These are phyloP conservation scores for Trichophyton equinum DNA, from an alignment of 2,329 filamentous ascomycete species.

Conservation along the genomic window DNA sequence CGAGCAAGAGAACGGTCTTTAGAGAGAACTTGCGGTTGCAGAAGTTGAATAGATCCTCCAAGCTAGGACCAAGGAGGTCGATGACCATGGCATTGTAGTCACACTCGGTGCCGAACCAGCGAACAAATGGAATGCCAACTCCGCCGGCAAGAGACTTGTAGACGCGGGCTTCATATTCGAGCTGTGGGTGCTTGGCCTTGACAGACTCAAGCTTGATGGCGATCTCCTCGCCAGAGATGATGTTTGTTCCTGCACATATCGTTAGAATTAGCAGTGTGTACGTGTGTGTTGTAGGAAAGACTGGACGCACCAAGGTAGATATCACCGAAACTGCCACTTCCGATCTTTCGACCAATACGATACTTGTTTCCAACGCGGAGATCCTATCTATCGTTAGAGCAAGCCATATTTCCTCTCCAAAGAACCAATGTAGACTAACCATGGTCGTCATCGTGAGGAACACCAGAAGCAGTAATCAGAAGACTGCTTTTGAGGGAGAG, in stretches of 20 bases:
- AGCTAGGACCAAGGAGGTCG: conserved; percentile 83
- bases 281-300: conserved; percentile 13
- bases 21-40: conserved; percentile 99
- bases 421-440: conserved; percentile 32
- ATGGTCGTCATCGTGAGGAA: conserved; percentile 48
- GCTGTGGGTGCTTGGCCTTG: conserved; percentile 97
- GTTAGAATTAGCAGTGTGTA: background rate
- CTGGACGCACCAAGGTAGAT: conserved; percentile 66
- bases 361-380: conserved; percentile 99
- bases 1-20: conserved; percentile 92
- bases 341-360: conserved; percentile 98
- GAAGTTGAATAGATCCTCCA: conserved; percentile 99
- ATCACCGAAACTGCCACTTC: conserved; percentile 92
- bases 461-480: background rate
- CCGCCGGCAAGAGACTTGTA: conserved; percentile 78
- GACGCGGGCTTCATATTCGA: conserved; percentile 96
- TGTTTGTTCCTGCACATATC: conserved; percentile 65
- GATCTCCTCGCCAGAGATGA: conserved; percentile 98
- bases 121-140: conserved; percentile 95
- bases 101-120: conserved; percentile 98
- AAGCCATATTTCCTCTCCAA: background rate
- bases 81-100: conserved; percentile 99
- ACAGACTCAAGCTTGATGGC: conserved; percentile 99
- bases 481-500: conserved; percentile 17
- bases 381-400: conserved; percentile 49